Base-by-base conservation (phyloP, 177 flowering plant genomes). In the Vitis hybrid region DNA sequence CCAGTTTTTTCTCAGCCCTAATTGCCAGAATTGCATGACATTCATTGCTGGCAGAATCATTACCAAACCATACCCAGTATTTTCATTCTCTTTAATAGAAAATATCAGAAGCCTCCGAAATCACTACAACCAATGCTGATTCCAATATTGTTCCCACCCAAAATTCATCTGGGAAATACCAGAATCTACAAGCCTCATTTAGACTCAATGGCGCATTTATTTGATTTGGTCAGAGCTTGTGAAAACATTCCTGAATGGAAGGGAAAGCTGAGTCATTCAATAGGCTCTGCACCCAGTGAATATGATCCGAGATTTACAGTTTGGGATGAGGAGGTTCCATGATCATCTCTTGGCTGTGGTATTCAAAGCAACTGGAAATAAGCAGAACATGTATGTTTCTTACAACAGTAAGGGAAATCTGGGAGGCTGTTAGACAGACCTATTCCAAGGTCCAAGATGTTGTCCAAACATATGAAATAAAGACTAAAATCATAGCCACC, bases 191-290 rank as follows among this genome's bases (percentile, higher is more conserved):
- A 29, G 19, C 49, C 15, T 34, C 66, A 31, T 63, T 12, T 45
- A 63, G n/a, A 16, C 50, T 63, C n/a, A 45, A 63, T 63, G 52
- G 66, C 2, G 12, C 15, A 63, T 29, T 49, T 63, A 31, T 13
- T 49, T 63, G 50, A 63, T 31, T 5, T 63, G 51, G 66, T 63
- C 66, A 12, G 5, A 63, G 39, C 16, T 45, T 34, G 51, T 63
- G 18, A 31, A 45, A n/a, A 63, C 66, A 13, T 31, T 12, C 9
- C 66, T 63, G n/a, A 63, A 19, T 45, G 66, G 39, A 63, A 45
- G 39, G 66, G 50, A 63, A 31, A 63, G 10, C 20, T 39, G 45
- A 22, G 29, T 59, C 31, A 59, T 10, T 26, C 3, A 16, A 6
- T 59, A 16, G 29, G 62, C 22, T 11, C 26, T 12, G 22, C 13